These are phyloP conservation scores for Verticillium zaregamsianum DNA, from an alignment of 2,329 filamentous ascomycete species.

Conservation along the genomic window DNA sequence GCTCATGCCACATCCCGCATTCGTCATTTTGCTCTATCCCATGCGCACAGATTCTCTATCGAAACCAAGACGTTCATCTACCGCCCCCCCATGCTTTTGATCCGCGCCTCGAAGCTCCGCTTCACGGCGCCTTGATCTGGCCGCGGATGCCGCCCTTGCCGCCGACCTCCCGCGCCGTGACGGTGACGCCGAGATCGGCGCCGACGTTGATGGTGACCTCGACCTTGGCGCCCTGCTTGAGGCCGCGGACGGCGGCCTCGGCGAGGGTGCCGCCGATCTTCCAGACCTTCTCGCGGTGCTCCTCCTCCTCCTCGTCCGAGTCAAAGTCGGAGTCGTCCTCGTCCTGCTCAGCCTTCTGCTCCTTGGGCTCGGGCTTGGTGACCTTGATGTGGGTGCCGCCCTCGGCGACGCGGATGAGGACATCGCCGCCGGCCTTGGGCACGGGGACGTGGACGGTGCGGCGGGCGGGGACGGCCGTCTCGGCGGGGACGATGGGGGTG, in stretches of 20 bases:
- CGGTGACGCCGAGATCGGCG: slow-evolving; percentile 72
- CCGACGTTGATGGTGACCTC: slow-evolving; percentile 90
- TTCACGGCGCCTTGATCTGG: slow-evolving; percentile 29
- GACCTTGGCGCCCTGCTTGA: slow-evolving; percentile 86
- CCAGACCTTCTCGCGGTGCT: slow-evolving; percentile 86
- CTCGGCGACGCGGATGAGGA: slow-evolving; percentile 84
- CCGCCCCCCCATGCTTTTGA: background rate
- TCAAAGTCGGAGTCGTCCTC: slow-evolving; percentile 64
- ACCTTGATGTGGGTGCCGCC: slow-evolving; percentile 89
- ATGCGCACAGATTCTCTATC: background rate
- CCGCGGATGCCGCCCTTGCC: slow-evolving; percentile 81
- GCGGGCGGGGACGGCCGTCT: slow-evolving; percentile 87
- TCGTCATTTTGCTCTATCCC: background rate
- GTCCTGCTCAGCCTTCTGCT: slow-evolving; percentile 64
- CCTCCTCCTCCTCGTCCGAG: slow-evolving; percentile 68
- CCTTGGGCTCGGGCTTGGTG: slow-evolving; percentile 78
- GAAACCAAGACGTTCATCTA: background rate
- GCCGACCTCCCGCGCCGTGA: slow-evolving; percentile 82
- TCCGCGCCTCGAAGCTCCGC: background rate
- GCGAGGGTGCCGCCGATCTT: slow-evolving; percentile 80
- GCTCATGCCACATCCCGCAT: background rate
- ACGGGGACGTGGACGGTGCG: slow-evolving; percentile 74
- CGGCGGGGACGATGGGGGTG: slow-evolving; percentile 73
- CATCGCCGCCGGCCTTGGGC: slow-evolving; percentile 78
- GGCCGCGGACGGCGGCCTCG: slow-evolving; percentile 76